Conservation (phyloP, 1,284 basidiomycete genomes). For the Termitomyces sp. region DNA sequence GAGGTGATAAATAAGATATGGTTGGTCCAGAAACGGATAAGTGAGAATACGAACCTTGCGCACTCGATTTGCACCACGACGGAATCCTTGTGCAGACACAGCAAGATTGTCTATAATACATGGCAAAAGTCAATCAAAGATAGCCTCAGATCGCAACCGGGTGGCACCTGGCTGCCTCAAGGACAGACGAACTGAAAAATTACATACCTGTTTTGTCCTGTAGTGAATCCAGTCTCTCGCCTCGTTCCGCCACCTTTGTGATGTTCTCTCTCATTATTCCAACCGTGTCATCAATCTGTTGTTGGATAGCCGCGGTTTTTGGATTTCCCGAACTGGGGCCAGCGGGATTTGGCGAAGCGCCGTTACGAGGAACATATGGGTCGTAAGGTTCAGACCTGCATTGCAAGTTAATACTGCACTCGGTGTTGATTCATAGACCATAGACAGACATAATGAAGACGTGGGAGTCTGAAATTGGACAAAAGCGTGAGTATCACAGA, state of each 20-base stretch:
- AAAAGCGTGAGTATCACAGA: background rate
- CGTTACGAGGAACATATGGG: conserved; percentile 87
- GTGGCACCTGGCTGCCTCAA: background rate
- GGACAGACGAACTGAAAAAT: background rate
- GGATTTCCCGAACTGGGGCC: conserved; percentile 53
- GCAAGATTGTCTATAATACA: conserved; percentile 80
- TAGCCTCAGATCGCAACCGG: background rate
- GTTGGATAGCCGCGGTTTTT: conserved; percentile 91
- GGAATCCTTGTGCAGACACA: conserved; percentile 98
- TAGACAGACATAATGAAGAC: conserved; percentile 33
- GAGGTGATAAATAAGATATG: conserved; percentile 15
- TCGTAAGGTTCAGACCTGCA: conserved; percentile 90
- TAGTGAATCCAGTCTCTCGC: conserved; percentile 88
- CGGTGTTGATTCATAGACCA: conserved; percentile 11
- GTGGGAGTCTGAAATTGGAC: conserved; percentile 23
- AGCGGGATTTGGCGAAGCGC: conserved; percentile 55
- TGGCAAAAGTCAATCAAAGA: conserved; percentile 8
- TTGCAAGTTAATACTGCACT: conserved; percentile 11
- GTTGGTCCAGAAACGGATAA: background rate
- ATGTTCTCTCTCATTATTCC: conserved; percentile 99
- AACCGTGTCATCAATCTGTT: conserved; percentile 92
- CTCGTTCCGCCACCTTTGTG: conserved; percentile 91
- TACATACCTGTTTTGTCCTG: conserved; percentile 96
- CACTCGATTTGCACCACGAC: conserved; percentile 93
- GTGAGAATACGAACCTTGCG: conserved; percentile 76